Conservation (phyloP, 176 grass and related monocot genomes). For the Metroxylon sagu region DNA sequence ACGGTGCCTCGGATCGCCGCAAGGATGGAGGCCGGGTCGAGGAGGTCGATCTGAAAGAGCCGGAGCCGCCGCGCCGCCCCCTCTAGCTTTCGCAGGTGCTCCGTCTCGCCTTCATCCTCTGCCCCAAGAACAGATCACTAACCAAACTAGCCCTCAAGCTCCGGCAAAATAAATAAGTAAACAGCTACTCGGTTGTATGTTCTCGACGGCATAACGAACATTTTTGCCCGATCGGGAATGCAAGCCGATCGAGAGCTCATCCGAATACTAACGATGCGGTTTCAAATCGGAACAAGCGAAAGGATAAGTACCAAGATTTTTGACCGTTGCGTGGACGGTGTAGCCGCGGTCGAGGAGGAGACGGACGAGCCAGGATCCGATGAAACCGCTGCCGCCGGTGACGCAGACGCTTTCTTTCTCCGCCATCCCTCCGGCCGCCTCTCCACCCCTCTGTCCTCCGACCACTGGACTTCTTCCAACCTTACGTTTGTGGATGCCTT, state of each 20-base stretch:
- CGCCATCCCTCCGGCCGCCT: slow-evolving; percentile 8
- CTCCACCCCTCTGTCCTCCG: not conserved
- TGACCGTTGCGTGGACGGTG: slow-evolving; percentile 64
- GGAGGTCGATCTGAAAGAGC: slow-evolving; percentile 65
- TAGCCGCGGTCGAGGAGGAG: slow-evolving; percentile 66
- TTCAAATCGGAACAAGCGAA: not conserved
- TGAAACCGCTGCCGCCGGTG: slow-evolving; percentile 90
- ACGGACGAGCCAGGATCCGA: slow-evolving; percentile 58
- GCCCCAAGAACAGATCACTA: not conserved
- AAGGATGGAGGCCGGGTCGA: slow-evolving; percentile 44
- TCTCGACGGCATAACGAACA: too few relatives aligned
- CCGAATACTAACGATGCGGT: too few relatives aligned
- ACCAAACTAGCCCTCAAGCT: not conserved
- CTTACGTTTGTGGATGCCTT: too few relatives aligned
- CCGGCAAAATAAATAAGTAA: too few relatives aligned
- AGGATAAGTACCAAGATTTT: slow-evolving; percentile 39
- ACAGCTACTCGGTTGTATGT: too few relatives aligned
- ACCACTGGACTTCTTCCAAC: too few relatives aligned
- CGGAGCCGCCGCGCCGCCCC: slow-evolving; percentile 37
- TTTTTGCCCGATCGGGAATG: too few relatives aligned
- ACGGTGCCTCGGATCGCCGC: slow-evolving; percentile 38
- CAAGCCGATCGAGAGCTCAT: too few relatives aligned
- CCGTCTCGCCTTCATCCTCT: slow-evolving; percentile 77
- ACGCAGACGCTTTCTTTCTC: slow-evolving; percentile 42
- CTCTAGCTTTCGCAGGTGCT: slow-evolving; percentile 54